Conservation (phyloP, 2,329 filamentous ascomycete genomes). For the Pseudogymnoascus sp. region DNA sequence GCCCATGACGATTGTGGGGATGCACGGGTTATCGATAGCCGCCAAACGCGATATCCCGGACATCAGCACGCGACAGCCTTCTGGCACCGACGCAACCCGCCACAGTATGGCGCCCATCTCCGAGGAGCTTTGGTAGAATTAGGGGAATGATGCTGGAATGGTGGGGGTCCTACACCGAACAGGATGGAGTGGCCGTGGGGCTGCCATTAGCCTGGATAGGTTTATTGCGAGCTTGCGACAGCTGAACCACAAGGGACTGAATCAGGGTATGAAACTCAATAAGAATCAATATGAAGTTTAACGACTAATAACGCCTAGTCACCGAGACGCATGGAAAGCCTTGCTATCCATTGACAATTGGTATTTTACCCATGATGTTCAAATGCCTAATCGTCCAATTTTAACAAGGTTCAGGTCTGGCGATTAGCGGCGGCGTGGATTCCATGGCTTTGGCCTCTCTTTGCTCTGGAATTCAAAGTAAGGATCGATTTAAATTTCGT, state of each 20-base stretch:
- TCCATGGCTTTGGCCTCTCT: conserved; percentile 92
- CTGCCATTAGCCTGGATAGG: neutral
- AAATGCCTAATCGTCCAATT: neutral
- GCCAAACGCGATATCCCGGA: conserved; percentile 10
- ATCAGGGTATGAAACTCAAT: conserved; percentile 7
- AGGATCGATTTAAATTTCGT: conserved; percentile 30
- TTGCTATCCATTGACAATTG: neutral
- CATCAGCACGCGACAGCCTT: neutral
- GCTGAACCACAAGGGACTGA: conserved; percentile 4
- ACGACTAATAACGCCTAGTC: neutral
- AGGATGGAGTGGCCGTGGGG: neutral
- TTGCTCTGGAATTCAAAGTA: conserved; percentile 40
- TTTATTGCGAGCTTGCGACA: neutral
- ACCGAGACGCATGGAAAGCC: neutral
- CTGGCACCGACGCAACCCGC: neutral
- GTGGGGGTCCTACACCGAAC: conserved; percentile 9
- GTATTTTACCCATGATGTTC: neutral
- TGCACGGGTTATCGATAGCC: conserved; percentile 10
- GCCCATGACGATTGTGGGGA: conserved; percentile 5
- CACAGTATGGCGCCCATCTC: neutral
- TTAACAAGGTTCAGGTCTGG: conserved; percentile 47
- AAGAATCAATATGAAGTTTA: neutral
- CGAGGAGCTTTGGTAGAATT: neutral
- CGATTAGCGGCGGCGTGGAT: conserved; percentile 86
- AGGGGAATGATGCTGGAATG: neutral